Base-by-base conservation (phyloP, 2,329 filamentous ascomycete species). In the Cadophora sp. region DNA sequence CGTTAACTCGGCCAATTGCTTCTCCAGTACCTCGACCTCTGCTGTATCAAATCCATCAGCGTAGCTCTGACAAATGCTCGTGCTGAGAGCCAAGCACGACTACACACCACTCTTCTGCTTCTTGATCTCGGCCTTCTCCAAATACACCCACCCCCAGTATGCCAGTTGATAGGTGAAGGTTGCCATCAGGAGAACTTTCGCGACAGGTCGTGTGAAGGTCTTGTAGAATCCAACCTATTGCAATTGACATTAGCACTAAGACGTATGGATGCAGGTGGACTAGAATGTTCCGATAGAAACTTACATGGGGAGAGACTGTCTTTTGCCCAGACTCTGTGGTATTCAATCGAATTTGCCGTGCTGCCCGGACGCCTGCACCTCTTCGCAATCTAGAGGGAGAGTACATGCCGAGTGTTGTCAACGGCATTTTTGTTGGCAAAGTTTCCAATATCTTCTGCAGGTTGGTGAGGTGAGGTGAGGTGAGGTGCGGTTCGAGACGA, bases 131-230 rank as follows among this genome's bases (percentile, higher is more conserved):
- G 92, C 84, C 41, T 86, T 85, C 78, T 94, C 92, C 60, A 95
- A 82, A 79, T 90, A 92, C 45, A 87, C 77, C 92, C 92, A 96
- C 16, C 80, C 81, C 81, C 87, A 93, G 80, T 94, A 95, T 16
- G 85, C 79, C n/a, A 91, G 74, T 79, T 96, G 92, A 78, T 95
- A 96, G 1, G 89, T 91, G 75, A 93, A 89, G 64, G 94, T 85
- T 63, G 92, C 91, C 75, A 91, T 84, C 45, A 95, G 83, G 71
- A 93, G 86, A 63, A 89, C 88, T 80, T 94, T 95, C 62, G 87
- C 84, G 55, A 95, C 83, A 2, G 92, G 91, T 1, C 90, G 84
- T 47, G 89, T 87, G 76, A 93, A 94, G 16, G 87, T 88, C 76
- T 87, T 89, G 82, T 93, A 95, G 80, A 94, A 94, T 56, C 84